phyloP scores from a whole-genome alignment of 306 rosid genomes.

The Quercus suber region DNA sequence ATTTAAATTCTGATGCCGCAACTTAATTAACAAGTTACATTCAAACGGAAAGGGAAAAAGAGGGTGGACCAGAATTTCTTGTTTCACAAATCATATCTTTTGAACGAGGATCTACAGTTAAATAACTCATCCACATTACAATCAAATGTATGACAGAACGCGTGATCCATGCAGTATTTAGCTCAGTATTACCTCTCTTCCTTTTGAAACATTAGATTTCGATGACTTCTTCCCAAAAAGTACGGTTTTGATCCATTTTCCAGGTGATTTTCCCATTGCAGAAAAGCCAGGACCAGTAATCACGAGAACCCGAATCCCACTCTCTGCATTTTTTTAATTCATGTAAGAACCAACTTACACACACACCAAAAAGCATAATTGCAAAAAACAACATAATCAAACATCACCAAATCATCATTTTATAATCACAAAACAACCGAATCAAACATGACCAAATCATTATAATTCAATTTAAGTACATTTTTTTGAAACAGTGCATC shows the following conservation, averaged over 20 bases:
- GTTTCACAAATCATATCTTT: not conserved
- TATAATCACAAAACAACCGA: too few species aligned
- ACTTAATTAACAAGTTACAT: not conserved
- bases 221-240: conserved; percentile 87
- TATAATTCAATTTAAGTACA: too few species aligned
- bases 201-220: conserved; percentile 59
- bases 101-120: conserved; percentile 3
- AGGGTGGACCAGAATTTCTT: not conserved
- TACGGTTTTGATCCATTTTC: conserved; percentile 90
- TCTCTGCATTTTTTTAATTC: conserved; percentile 11
- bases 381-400: not conserved
- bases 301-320: conserved; percentile 12
- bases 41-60: conserved; percentile 2
- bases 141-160: not conserved
- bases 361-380: not conserved
- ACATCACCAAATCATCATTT: not conserved
- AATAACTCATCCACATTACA: not conserved
- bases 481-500: too few species aligned
- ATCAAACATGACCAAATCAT: too few species aligned
- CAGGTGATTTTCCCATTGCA: conserved; percentile 94
- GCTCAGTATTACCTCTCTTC: conserved; percentile 54
- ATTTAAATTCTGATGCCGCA: not conserved
- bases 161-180: not conserved
- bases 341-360: not conserved
- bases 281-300: conserved; percentile 32